Conservation (phyloP, 106 monocot genomes). For the Iris macrosiphon region DNA sequence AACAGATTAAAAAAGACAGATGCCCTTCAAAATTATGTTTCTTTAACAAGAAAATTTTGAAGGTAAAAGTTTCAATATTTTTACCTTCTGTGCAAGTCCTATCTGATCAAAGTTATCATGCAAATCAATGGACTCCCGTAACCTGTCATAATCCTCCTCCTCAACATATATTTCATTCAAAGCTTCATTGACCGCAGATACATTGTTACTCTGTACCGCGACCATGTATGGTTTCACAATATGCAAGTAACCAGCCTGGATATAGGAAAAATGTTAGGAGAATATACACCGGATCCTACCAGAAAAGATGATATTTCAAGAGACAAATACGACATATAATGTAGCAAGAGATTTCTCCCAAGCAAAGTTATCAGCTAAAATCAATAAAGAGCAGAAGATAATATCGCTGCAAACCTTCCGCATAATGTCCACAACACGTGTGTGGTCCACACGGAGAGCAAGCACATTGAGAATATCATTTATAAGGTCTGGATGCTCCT, state of each 20-base stretch:
- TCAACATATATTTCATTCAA: slow-evolving; percentile 96
- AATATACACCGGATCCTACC: background rate
- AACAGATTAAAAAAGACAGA: too few species aligned
- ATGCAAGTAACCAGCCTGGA: slow-evolving; percentile 81
- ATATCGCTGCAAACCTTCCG: slow-evolving; percentile 58
- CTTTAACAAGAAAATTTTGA: too few species aligned
- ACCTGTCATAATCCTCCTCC: slow-evolving; percentile 90
- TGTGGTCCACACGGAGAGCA: slow-evolving; percentile 84
- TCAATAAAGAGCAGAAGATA: slow-evolving; percentile 34
- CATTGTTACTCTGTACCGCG: slow-evolving; percentile 94
- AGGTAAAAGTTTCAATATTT: too few species aligned
- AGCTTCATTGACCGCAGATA: slow-evolving; percentile 93
- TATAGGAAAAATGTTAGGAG: background rate
- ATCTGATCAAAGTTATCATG: slow-evolving; percentile 98
- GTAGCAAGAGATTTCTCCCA: too few species aligned
- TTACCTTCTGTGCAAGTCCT: slow-evolving; percentile 95
- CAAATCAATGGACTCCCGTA: slow-evolving; percentile 92
- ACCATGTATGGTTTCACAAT: slow-evolving; percentile 96
- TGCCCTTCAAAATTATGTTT: too few species aligned
- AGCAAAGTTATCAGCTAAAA: background rate
- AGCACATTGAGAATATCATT: slow-evolving; percentile 87
- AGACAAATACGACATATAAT: too few species aligned
- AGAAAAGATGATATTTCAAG: too few species aligned
- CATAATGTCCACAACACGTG: slow-evolving; percentile 86
- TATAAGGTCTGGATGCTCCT: slow-evolving; percentile 80